Percentiles rank a stretch among this genome's conserved stretches.
Evolutionary conservation across 371 early-diverging fungal genomes (phyloP).

Genomic region (Apophysomyces elegans): DNA sequence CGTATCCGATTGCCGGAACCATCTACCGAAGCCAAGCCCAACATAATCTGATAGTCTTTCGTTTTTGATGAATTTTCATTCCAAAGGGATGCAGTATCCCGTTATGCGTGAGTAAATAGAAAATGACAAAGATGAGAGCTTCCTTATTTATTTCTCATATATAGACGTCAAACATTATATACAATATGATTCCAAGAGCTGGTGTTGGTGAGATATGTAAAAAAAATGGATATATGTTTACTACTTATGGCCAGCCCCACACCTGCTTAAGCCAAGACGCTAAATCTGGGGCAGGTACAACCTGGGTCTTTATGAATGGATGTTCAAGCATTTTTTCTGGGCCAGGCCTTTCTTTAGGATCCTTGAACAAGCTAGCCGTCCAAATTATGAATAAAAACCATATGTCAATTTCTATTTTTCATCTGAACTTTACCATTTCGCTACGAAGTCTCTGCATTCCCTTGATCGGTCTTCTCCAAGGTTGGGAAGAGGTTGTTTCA

Average conservation of each 20-base stretch:
- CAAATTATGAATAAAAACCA: slow-evolving; percentile 19
- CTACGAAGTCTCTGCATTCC: slow-evolving; percentile 83
- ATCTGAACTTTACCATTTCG: slow-evolving; percentile 59
- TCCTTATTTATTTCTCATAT: neutral
- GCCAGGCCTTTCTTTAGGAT: slow-evolving; percentile 72
- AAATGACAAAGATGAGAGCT: neutral
- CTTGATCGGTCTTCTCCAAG: slow-evolving; percentile 64
- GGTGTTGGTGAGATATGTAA: neutral
- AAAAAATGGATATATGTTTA: neutral
- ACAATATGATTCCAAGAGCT: neutral
- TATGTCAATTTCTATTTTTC: slow-evolving; percentile 38
- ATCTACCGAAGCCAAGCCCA: no score
- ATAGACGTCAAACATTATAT: neutral
- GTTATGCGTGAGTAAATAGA: no score
- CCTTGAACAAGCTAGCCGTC: slow-evolving; percentile 64
- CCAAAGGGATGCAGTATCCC: no score
- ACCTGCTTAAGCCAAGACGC: slow-evolving; percentile 57
- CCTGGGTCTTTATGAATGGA: slow-evolving; percentile 55
- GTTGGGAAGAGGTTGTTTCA: slow-evolving; percentile 84
- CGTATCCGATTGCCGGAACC: no score
- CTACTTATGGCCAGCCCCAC: slow-evolving; percentile 47
- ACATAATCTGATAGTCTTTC: no score
- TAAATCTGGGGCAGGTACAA: slow-evolving; percentile 37
- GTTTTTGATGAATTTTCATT: no score
- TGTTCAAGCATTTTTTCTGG: slow-evolving; percentile 73